Evolutionary conservation across 169 alveolate genomes (phyloP).

Genomic region (Plasmodium malariae): DNA sequence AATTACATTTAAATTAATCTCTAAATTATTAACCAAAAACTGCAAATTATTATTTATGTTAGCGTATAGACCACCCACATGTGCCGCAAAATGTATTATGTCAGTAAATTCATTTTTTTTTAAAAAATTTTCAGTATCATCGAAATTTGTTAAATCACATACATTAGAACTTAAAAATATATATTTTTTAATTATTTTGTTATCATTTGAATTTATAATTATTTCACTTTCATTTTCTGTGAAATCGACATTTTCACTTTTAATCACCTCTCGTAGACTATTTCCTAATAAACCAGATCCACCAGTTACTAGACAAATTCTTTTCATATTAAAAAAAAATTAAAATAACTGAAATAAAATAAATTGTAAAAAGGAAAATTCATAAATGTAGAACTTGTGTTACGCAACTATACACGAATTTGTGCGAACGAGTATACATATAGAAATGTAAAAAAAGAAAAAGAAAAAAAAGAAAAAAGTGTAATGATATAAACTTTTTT

Average conservation of each 20-base stretch:
- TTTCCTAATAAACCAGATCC: conserved; percentile 73
- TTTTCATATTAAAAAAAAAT: conserved; percentile 28
- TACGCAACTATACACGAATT: too few relatives aligned
- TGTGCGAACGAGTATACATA: too few relatives aligned
- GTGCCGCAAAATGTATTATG: conserved; percentile 73
- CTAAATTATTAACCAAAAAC: conserved; percentile 52
- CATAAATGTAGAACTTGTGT: too few relatives aligned
- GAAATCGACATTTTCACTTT: conserved; percentile 20
- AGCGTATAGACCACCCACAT: conserved; percentile 63
- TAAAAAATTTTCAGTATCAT: conserved; percentile 38
- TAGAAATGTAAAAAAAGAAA: neutral
- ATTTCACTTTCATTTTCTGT: conserved; percentile 62
- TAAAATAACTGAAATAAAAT: too few relatives aligned
- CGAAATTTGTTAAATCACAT: conserved; percentile 66
- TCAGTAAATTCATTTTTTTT: conserved; percentile 64
- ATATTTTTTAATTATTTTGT: conserved; percentile 54
- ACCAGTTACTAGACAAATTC: conserved; percentile 67
- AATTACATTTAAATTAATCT: conserved; percentile 52
- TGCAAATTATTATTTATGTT: conserved; percentile 54
- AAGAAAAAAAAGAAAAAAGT: too few relatives aligned
- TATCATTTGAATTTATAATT: conserved; percentile 59
- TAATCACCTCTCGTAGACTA: conserved; percentile 61
- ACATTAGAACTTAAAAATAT: conserved; percentile 67
- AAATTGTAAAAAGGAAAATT: neutral
- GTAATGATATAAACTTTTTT: neutral